These are phyloP conservation scores for Fusarium circinatum DNA, from an alignment of 2,329 filamentous ascomycete genomes.

Conservation along the genomic window DNA sequence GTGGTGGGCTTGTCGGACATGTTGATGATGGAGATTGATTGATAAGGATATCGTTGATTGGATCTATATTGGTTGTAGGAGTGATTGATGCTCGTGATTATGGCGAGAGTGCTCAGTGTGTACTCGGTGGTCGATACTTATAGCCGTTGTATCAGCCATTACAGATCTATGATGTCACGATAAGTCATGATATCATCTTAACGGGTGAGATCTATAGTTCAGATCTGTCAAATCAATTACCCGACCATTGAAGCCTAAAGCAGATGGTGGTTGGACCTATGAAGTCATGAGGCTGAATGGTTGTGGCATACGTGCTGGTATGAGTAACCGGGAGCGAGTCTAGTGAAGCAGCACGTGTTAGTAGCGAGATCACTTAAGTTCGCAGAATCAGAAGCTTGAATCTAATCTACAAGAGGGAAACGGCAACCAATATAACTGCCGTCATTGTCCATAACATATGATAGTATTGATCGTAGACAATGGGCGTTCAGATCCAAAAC, in stretches of 20 bases:
- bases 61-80: background rate
- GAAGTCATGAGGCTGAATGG: background rate
- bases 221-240: background rate
- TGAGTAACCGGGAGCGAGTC: background rate
- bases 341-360: background rate
- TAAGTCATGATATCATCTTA: background rate
- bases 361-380: too few relatives aligned
- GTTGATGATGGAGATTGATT: background rate
- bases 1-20: conserved; percentile 31
- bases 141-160: background rate
- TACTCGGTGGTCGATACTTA: background rate
- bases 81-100: background rate
- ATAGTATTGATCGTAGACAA: too few relatives aligned
- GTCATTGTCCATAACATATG: too few relatives aligned
- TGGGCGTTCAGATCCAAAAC: too few relatives aligned
- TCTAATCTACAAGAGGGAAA: too few relatives aligned
- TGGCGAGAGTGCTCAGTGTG: accelerated
- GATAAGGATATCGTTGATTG: background rate
- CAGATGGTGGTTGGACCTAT: accelerated
- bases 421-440: too few relatives aligned
- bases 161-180: background rate
- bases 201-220: accelerated
- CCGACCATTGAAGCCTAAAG: accelerated
- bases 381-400: too few relatives aligned
- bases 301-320: accelerated